Conservation (phyloP, 179 eudicot genomes). For the Silene coronaria region DNA sequence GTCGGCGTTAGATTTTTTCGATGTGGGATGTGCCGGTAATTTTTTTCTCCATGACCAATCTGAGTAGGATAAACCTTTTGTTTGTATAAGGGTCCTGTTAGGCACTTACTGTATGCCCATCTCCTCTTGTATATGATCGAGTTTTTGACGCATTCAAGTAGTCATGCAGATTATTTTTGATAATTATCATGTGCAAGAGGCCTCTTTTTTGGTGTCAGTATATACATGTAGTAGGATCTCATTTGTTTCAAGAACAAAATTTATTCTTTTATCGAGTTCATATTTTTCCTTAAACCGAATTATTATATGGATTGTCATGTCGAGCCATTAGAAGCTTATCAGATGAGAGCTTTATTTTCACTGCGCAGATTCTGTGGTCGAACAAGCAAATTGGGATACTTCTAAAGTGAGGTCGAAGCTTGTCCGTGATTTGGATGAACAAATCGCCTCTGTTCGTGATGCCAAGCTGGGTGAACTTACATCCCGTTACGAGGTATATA, state of each 20-base stretch:
- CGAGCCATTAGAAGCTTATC: not conserved
- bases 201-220: not conserved
- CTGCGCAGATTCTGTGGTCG: constrained; percentile 56
- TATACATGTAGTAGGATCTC: not conserved
- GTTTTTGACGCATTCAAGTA: not conserved
- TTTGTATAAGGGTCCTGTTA: not conserved
- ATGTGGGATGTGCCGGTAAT: constrained; percentile 75
- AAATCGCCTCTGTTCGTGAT: constrained; percentile 60
- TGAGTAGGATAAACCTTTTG: not conserved
- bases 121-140: not conserved
- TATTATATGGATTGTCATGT: not conserved
- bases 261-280: not conserved
- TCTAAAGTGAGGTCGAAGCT: constrained; percentile 77
- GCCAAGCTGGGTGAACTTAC: constrained; percentile 87
- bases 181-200: not conserved
- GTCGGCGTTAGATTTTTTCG: constrained; percentile 50
- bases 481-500: constrained; percentile 64
- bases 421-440: constrained; percentile 77
- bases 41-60: not conserved
- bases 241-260: not conserved
- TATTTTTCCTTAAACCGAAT: not conserved
- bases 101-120: not conserved
- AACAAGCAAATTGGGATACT: constrained; percentile 82
- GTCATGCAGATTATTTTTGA: not conserved
- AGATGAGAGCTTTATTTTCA: constrained; percentile 1